phyloP scores from a whole-genome alignment of 768 basidiomycete species.

The Pisolithus orientalis region DNA sequence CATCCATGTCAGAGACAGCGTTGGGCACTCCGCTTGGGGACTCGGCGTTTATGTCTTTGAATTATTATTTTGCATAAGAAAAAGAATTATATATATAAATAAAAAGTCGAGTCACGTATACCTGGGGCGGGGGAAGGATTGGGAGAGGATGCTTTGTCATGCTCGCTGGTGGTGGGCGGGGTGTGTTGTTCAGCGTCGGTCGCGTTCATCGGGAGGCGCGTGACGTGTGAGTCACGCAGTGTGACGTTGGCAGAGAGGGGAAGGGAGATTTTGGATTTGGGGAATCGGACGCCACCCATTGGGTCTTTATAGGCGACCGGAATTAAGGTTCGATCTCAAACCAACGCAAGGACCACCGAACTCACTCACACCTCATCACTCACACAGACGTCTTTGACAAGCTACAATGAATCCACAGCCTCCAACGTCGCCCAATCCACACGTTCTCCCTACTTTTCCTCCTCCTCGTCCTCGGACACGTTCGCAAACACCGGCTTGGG shows the following conservation, averaged over 20 bases:
- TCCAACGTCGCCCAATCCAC: not conserved
- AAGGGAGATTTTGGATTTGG: slow-evolving; percentile 59
- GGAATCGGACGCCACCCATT: slow-evolving; percentile 60
- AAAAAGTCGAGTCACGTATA: slow-evolving; percentile 33
- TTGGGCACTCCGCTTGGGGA: slow-evolving; percentile 63
- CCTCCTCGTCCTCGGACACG: slow-evolving; percentile 48
- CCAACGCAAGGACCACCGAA: slow-evolving; percentile 66
- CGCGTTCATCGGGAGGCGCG: slow-evolving; percentile 63
- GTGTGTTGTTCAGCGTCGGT: slow-evolving; percentile 22
- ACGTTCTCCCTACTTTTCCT: slow-evolving; percentile 43
- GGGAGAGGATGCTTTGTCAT: slow-evolving; percentile 23
- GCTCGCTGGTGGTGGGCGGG: slow-evolving; percentile 24
- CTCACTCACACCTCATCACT: slow-evolving; percentile 29
- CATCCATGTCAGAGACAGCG: slow-evolving; percentile 24
- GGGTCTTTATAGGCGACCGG: slow-evolving; percentile 75
- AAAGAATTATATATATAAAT: slow-evolving; percentile 14
- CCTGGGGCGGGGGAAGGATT: slow-evolving; percentile 22
- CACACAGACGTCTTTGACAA: slow-evolving; percentile 8
- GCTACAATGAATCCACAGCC: slow-evolving; percentile 5
- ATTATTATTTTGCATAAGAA: slow-evolving; percentile 36
- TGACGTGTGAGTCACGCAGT: slow-evolving; percentile 61
- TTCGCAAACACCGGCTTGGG: slow-evolving; percentile 80
- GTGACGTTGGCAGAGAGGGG: slow-evolving; percentile 44
- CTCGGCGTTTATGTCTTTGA: slow-evolving; percentile 24
- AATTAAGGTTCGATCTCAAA: slow-evolving; percentile 79